phyloP scores from a whole-genome alignment of 371 early-diverging fungal species.

The Mortierella sp. region DNA sequence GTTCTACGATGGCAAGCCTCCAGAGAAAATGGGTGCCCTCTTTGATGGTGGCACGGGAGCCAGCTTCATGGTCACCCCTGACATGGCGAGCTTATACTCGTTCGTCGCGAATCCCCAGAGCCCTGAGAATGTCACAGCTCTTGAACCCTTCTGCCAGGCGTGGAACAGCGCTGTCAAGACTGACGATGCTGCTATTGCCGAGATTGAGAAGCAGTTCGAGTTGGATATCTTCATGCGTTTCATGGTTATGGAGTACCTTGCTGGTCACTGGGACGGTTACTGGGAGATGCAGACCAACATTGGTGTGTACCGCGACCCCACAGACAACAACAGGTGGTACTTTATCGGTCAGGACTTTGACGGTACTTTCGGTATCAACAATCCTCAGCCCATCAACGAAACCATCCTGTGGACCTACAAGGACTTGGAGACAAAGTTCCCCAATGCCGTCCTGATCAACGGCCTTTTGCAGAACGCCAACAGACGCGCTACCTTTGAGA shows the following conservation, averaged over 20 bases:
- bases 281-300: conserved; percentile 67
- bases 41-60: conserved; percentile 67
- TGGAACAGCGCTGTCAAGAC: conserved; percentile 55
- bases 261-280: conserved; percentile 69
- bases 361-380: conserved; percentile 67
- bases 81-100: conserved; percentile 47
- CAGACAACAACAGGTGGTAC: conserved; percentile 57
- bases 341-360: conserved; percentile 67
- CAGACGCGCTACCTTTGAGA: conserved; percentile 56
- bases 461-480: conserved; percentile 60
- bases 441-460: conserved; percentile 62
- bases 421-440: conserved; percentile 54
- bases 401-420: conserved; percentile 59
- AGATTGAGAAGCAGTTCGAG: conserved; percentile 57
- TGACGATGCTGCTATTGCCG: conserved; percentile 56
- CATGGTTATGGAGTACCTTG: conserved; percentile 69
- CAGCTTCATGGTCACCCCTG: conserved; percentile 54
- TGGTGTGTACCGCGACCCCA: conserved; percentile 64
- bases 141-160: conserved; percentile 57
- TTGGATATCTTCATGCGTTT: conserved; percentile 62
- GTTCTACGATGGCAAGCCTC: conserved; percentile 59
- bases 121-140: conserved; percentile 53
- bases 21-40: conserved; percentile 58
- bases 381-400: conserved; percentile 44
- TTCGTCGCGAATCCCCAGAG: conserved; percentile 52